These are phyloP conservation scores for Cercospora zeina DNA, from an alignment of 2,329 filamentous ascomycete genomes.

Conservation along the genomic window DNA sequence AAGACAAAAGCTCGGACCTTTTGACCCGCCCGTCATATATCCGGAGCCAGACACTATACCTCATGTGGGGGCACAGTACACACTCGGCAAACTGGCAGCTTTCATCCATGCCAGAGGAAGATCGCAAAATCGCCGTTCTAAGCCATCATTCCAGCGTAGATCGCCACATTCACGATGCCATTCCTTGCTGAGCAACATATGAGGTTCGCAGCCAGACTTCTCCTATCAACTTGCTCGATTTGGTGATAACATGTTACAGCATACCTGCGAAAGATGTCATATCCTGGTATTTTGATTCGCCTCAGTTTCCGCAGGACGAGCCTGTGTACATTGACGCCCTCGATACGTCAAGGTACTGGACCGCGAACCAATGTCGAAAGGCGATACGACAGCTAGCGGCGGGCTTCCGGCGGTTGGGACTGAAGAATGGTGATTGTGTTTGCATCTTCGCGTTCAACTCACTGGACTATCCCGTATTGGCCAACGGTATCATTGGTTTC, in stretches of 20 bases:
- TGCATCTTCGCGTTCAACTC: slow-evolving; percentile 59
- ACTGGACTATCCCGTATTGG: slow-evolving; percentile 31
- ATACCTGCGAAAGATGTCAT: not conserved
- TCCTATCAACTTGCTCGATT: not conserved
- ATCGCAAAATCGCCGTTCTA: not conserved
- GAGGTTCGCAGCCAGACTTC: not conserved
- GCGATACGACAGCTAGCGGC: slow-evolving; percentile 48
- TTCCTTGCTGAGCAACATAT: slow-evolving; percentile 1
- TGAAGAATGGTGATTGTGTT: slow-evolving; percentile 53
- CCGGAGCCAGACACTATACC: not conserved
- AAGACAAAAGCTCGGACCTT: not conserved
- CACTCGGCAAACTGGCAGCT: not conserved
- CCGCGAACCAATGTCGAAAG: slow-evolving; percentile 47
- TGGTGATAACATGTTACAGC: not conserved
- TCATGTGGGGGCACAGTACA: not conserved
- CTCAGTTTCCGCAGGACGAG: slow-evolving; percentile 49
- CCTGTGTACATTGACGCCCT: slow-evolving; percentile 54
- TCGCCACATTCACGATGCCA: not conserved
- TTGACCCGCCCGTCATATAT: not conserved
- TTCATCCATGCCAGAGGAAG: not conserved
- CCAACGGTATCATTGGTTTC: slow-evolving; percentile 32
- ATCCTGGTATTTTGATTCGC: slow-evolving; percentile 55
- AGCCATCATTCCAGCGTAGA: not conserved
- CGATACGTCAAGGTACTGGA: slow-evolving; percentile 42
- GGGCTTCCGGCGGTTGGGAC: slow-evolving; percentile 50